These are phyloP conservation scores for Diplogelasinospora grovesii DNA, from an alignment of 495 filamentous ascomycete species.

Conservation along the genomic window DNA sequence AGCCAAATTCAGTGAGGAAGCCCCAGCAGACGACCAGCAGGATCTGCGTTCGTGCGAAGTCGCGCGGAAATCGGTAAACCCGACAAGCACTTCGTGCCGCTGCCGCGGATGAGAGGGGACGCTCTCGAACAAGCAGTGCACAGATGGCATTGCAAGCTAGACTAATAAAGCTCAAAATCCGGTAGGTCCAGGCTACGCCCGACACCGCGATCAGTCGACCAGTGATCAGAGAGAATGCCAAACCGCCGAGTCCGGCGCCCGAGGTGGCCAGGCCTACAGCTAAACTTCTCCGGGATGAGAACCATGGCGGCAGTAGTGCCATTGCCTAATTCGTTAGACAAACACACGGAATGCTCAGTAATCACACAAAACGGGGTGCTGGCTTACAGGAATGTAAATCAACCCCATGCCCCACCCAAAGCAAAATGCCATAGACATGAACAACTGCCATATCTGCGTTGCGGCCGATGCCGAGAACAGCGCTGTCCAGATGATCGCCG, in stretches of 20 bases:
- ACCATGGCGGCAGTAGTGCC: conserved; percentile 66
- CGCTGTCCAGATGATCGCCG: conserved; percentile 46
- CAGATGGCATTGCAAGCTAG: conserved; percentile 48
- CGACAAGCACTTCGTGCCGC: conserved; percentile 43
- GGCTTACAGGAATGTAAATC: conserved; percentile 52
- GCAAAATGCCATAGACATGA: conserved; percentile 62
- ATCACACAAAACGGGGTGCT: neutral
- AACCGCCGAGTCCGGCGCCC: conserved; percentile 60
- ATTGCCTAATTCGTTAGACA: conserved; percentile 28
- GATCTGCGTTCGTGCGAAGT: conserved; percentile 45
- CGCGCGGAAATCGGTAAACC: conserved; percentile 1
- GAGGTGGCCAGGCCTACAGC: conserved; percentile 62
- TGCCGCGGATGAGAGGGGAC: conserved; percentile 31
- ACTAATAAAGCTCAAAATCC: conserved; percentile 48
- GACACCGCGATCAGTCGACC: conserved; percentile 49
- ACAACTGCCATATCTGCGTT: conserved; percentile 57
- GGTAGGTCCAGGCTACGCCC: conserved; percentile 51
- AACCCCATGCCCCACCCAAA: conserved; percentile 70
- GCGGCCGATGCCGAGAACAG: conserved; percentile 53
- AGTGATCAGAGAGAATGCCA: conserved; percentile 47
- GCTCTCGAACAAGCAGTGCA: conserved; percentile 49
- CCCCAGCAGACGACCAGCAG: conserved; percentile 57
- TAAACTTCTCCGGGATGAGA: conserved; percentile 52
- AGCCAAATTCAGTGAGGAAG: conserved; percentile 61
- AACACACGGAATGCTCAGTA: neutral